Evolutionary conservation across 148 eudicot genomes (phyloP), one percentile per base, ranked within the genome.

Genomic region (Chenopodium quinoa): DNA sequence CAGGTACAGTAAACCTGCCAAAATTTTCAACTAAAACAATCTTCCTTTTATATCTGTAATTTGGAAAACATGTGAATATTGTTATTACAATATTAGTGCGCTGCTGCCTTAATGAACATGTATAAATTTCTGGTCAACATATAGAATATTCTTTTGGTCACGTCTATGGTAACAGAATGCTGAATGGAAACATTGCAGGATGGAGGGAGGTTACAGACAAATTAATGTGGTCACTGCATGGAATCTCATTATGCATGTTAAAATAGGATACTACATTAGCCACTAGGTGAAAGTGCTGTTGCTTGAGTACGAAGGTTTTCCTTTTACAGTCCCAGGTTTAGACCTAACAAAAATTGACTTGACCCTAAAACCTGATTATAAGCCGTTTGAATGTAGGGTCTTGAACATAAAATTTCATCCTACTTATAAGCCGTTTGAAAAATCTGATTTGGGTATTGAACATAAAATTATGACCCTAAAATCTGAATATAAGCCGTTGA

Each of bases 1-100:
- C 99, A 95, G 98, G 97, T 95, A n/a, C 34, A 68, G 74, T n/a
- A 80, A 17, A n/a, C 1, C 29, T 75, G 52, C 58, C 25, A 34
- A n/a, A 23, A 22, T 37, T 25, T 71, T 68, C 31, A 78, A 48
- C 68, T 71, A 31, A 76, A 7, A 12, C 22, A 48, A 71, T 48
- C n/a, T 50, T 37, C 56, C 40, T 7, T 29, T 72, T 50, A n/a
- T 2, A 19, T 46, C n/a, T n/a, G 20, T 65, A 32, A 5, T 17
- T 20, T 40, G 25, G 25, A 32, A 71, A 71, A 34, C 20, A 64
- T 56, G 14, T 19, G 32, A 8, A 67, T 31, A 5, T 70, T 27
- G 17, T 20, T 54, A 14, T n/a, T 17, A 34, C 54, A 12, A 10
- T 13, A 54, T 11, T 1, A 32, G 11, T 66, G 52, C 32, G 3